Conservation (phyloP, 2,329 filamentous ascomycete genomes). For the Botryosphaeria agaves region DNA sequence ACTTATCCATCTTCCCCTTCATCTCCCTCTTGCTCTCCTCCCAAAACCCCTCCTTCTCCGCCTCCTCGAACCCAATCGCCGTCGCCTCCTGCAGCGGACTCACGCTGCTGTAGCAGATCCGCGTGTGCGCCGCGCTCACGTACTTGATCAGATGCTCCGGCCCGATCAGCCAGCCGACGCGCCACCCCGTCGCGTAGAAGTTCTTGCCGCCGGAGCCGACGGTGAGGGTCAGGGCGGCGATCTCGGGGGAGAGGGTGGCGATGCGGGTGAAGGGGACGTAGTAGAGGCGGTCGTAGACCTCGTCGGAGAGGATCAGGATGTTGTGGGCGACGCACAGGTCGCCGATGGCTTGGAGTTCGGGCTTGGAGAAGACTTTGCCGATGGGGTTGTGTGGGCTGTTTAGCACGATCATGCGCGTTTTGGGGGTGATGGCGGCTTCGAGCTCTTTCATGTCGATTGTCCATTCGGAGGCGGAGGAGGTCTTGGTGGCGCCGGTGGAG, state of each 20-base stretch:
- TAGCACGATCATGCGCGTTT: slow-evolving; percentile 91
- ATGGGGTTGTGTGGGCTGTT: slow-evolving; percentile 89
- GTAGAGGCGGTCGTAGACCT: slow-evolving; percentile 81
- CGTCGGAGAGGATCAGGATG: slow-evolving; percentile 63
- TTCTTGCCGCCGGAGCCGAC: slow-evolving; percentile 95
- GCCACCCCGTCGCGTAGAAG: slow-evolving; percentile 96
- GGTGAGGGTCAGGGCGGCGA: slow-evolving; percentile 75
- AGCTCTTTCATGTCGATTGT: slow-evolving; percentile 69
- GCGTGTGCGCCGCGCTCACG: slow-evolving; percentile 80
- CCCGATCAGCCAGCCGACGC: slow-evolving; percentile 88
- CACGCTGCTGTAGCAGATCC: slow-evolving; percentile 90
- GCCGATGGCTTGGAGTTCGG: slow-evolving; percentile 71
- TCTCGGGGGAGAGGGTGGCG: slow-evolving; percentile 76
- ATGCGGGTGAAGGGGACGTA: slow-evolving; percentile 92
- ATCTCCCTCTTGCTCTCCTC: slow-evolving; percentile 67
- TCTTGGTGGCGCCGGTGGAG: slow-evolving; percentile 57
- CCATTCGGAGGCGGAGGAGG: slow-evolving; percentile 79
- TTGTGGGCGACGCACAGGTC: slow-evolving; percentile 83
- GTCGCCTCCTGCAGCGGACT: slow-evolving; percentile 88
- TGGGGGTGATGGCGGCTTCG: slow-evolving; percentile 61
- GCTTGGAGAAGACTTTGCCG: slow-evolving; percentile 79
- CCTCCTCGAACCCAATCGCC: slow-evolving; percentile 85
- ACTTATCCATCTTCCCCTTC: slow-evolving; percentile 72
- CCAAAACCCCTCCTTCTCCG: slow-evolving; percentile 77
- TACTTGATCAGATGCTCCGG: slow-evolving; percentile 78